Conservation (phyloP, 208 protist species). For the Acanthamoeba sp. region DNA sequence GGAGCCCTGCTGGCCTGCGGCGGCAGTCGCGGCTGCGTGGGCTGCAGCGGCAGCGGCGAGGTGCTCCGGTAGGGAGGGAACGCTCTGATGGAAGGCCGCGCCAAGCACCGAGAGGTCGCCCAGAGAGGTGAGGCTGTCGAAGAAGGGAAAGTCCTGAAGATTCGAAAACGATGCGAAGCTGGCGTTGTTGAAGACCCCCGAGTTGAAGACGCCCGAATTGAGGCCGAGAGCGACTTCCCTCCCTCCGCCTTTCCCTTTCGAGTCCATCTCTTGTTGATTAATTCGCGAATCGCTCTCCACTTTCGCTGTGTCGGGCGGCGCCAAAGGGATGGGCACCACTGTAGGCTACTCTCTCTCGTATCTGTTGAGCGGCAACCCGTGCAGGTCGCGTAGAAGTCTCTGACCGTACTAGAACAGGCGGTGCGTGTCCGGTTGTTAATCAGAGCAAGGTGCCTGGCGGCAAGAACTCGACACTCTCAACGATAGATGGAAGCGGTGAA, state of each 20-base stretch:
- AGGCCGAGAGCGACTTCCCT: neutral
- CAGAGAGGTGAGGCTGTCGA: slow-evolving; percentile 18
- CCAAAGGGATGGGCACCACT: too few relatives aligned
- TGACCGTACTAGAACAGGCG: too few relatives aligned
- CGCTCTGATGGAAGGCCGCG: neutral
- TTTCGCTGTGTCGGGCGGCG: neutral
- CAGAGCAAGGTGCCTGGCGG: too few relatives aligned
- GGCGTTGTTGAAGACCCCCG: slow-evolving; percentile 7
- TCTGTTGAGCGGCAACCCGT: too few relatives aligned
- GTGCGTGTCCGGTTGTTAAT: too few relatives aligned
- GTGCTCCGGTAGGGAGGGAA: neutral
- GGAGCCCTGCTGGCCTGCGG: neutral
- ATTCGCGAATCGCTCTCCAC: neutral
- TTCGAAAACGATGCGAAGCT: slow-evolving; percentile 42
- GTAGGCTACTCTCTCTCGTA: too few relatives aligned
- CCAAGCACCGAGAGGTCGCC: neutral
- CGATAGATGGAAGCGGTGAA: too few relatives aligned
- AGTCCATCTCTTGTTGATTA: neutral
- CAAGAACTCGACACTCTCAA: too few relatives aligned
- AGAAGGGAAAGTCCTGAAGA: slow-evolving; percentile 37
- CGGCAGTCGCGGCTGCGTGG: neutral
- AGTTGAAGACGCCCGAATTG: slow-evolving; percentile 6
- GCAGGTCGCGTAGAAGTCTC: too few relatives aligned
- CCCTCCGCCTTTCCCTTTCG: neutral
- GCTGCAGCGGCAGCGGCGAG: neutral